phyloP scores from a whole-genome alignment of 139 green algal species.

The Picocystis salinarum region DNA sequence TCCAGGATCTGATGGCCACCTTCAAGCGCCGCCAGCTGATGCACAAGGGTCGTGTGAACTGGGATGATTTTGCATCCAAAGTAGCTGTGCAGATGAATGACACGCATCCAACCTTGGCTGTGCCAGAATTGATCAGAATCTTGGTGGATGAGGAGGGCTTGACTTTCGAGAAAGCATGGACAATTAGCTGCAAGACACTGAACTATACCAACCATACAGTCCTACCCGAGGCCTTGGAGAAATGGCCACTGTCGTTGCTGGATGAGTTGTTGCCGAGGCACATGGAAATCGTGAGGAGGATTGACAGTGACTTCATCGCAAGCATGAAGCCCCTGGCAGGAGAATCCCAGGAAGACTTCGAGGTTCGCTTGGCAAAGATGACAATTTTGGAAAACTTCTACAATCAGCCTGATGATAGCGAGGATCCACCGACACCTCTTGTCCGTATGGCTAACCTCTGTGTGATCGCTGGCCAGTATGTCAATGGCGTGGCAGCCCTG shows the following conservation, averaged over 20 bases:
- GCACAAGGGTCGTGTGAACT: constrained; percentile 20
- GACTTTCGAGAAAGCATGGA: constrained; percentile 64
- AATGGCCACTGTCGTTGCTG: constrained; percentile 75
- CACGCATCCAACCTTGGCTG: constrained; percentile 90
- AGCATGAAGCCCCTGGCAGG: too few relatives aligned
- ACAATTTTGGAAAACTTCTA: too few relatives aligned
- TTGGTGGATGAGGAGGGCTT: constrained; percentile 86
- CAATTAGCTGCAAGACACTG: constrained; percentile 58
- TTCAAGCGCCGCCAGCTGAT: constrained; percentile 10
- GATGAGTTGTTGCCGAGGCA: constrained; percentile 84
- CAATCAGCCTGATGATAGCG: too few relatives aligned
- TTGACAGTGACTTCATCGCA: constrained; percentile 1
- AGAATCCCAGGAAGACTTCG: too few relatives aligned
- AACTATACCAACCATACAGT: constrained; percentile 98
- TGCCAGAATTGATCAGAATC: constrained; percentile 90
- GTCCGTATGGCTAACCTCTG: constrained; percentile 86
- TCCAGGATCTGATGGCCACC: constrained; percentile 3
- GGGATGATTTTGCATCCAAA: constrained; percentile 15
- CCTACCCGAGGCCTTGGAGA: constrained; percentile 96
- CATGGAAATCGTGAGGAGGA: constrained; percentile 56
- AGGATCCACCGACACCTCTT: too few relatives aligned
- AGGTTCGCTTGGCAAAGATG: too few relatives aligned
- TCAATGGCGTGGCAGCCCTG: constrained; percentile 91
- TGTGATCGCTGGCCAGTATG: constrained; percentile 57
- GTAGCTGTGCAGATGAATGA: constrained; percentile 94